Base-by-base conservation (phyloP, 345 rosid genomes). In the Alliaria petiolata region DNA sequence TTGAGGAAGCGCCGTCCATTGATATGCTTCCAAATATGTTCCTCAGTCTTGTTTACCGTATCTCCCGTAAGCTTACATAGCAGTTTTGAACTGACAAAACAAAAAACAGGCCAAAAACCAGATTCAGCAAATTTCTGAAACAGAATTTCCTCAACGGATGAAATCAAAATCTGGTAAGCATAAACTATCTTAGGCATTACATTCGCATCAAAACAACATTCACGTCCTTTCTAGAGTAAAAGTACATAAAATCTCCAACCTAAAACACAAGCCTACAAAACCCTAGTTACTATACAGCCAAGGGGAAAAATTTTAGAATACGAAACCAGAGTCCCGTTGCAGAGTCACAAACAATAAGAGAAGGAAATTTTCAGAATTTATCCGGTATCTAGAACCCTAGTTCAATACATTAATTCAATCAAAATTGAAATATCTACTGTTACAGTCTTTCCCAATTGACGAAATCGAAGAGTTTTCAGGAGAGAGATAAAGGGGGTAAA, bases 11-110 rank as follows among this genome's bases (percentile, higher is more conserved):
- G 80, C 53, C 81, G 83, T 34, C 98, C 98, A 28, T 83, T 91
- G 79, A 93, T 80, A 64, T 93, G 98, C 82, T 93, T 93, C 96
- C 97, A 93, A 38, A 91, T 86, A 71, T 93, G 98, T 76, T 91
- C 97, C 81, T 93, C 98, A 10, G 86, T 83, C 78, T 93, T 93
- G 77, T 93, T 93, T 20, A 93, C 91, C 5, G 81, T 86, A 75
- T 91, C 88, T 11, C 92, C 96, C n/a, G 97, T 93, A 13, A 93
- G 83, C 79, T 89, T 93, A 83, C 98, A 91, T 63, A 79, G 66
- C 86, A 93, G 42, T 74, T 86, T 91, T 6, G 96, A 85, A 71
- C 98, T 91, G 79, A 69, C n/a, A 40, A 15, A 14, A 66, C 63
- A 50, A 28, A 28, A 50, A 69, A 65, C 35, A 59, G 12, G 36